Conservation (phyloP, 768 basidiomycete genomes). For the Boletus insuetus region DNA sequence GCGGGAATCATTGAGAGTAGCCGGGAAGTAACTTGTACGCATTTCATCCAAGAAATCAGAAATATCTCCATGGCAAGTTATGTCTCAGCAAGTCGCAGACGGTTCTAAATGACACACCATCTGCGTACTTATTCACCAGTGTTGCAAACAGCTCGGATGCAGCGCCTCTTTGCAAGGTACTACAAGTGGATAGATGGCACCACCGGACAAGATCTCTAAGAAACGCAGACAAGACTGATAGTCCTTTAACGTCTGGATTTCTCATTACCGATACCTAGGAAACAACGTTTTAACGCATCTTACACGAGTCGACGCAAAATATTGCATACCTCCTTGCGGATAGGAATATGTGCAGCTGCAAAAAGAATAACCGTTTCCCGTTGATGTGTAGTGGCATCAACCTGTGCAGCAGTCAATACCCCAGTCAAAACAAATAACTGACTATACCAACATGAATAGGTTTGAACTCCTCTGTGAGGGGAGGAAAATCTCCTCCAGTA, state of each 20-base stretch:
- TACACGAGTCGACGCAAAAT: not conserved
- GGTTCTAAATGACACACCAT: constrained; percentile 44
- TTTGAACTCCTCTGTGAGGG: constrained; percentile 34
- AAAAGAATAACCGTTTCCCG: constrained; percentile 68
- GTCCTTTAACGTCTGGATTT: constrained; percentile 34
- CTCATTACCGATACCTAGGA: constrained; percentile 41
- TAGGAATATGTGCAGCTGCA: constrained; percentile 59
- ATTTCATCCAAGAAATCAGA: constrained; percentile 42
- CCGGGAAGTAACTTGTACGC: constrained; percentile 48
- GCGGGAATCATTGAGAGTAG: constrained; percentile 40
- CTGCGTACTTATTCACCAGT: constrained; percentile 74
- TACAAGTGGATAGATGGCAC: constrained; percentile 49
- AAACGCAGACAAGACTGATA: constrained; percentile 48
- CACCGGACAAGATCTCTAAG: constrained; percentile 57
- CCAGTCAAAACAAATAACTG: not conserved
- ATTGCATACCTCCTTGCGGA: constrained; percentile 60
- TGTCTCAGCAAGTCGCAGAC: not conserved
- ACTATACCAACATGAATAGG: constrained; percentile 50
- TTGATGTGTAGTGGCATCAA: constrained; percentile 34
- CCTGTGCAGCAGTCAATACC: constrained; percentile 12
- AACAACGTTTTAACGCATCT: not conserved
- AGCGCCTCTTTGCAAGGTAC: constrained; percentile 51
- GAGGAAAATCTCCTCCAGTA: constrained; percentile 51
- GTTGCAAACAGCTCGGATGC: constrained; percentile 59
- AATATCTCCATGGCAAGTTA: constrained; percentile 38